These are phyloP conservation scores for Hericium erinaceus DNA, from an alignment of 768 basidiomycete genomes.

Conservation along the genomic window DNA sequence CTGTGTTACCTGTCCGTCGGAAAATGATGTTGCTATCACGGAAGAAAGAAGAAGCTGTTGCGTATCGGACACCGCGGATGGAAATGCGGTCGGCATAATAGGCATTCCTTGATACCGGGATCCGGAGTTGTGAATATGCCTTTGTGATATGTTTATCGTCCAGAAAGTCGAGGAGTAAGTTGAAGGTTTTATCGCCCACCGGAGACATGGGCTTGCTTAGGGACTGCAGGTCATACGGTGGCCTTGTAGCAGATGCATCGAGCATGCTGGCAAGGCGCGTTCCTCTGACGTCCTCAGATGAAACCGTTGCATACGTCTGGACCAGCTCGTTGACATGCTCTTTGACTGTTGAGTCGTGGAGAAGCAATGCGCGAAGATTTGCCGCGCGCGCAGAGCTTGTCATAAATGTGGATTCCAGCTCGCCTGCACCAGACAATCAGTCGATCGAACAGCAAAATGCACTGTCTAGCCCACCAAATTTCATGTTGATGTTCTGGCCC, in stretches of 20 bases:
- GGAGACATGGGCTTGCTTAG: neutral
- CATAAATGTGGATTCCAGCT: conserved; percentile 7
- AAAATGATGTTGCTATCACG: neutral
- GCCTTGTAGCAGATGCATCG: neutral
- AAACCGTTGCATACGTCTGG: neutral
- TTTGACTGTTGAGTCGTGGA: too few species aligned
- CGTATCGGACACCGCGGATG: neutral
- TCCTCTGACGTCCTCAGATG: neutral
- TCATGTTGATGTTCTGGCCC: conserved; percentile 13
- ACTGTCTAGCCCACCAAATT: conserved; percentile 15
- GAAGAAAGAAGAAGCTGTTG: neutral
- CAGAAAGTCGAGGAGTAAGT: too few species aligned
- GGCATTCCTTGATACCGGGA: neutral
- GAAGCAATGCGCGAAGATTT: neutral
- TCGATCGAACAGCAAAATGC: too few species aligned
- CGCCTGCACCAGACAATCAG: conserved; percentile 11
- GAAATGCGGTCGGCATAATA: neutral
- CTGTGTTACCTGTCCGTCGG: too few species aligned
- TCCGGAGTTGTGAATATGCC: too few species aligned
- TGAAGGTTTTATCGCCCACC: neutral
- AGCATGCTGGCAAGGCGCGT: neutral
- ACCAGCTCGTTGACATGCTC: neutral
- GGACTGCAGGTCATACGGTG: too few species aligned
- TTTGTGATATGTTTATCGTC: too few species aligned
- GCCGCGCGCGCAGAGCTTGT: neutral